Conservation (phyloP, 164 flowering plant species). For the Brasenia schreberi region DNA sequence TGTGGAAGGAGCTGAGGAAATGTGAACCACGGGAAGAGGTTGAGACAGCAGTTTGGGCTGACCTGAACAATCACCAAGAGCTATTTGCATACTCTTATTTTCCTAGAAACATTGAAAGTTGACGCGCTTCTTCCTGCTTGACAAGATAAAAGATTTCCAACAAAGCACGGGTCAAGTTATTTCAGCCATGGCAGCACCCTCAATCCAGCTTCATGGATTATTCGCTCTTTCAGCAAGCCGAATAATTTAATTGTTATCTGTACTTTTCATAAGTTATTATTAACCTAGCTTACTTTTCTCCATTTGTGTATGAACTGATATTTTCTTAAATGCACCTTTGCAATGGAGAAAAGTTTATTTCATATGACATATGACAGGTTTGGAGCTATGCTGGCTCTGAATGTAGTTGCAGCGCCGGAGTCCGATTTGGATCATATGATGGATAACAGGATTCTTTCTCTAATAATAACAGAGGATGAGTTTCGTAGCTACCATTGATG, state of each 20-base stretch:
- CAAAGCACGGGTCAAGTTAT: background rate
- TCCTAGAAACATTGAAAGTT: no score
- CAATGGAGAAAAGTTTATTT: background rate
- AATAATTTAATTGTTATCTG: background rate
- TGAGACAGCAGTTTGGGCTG: slow-evolving; percentile 82
- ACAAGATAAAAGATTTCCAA: background rate
- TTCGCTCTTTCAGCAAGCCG: background rate
- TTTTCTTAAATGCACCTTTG: background rate
- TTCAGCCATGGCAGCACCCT: background rate
- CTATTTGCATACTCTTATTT: background rate
- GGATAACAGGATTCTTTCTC: no score
- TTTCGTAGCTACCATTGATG: no score
- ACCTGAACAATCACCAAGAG: slow-evolving; percentile 42
- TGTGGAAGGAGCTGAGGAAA: slow-evolving; percentile 51
- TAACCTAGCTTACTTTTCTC: background rate
- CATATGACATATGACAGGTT: background rate
- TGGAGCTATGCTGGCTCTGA: background rate
- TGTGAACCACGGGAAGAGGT: slow-evolving; percentile 92
- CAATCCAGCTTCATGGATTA: background rate
- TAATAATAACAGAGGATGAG: background rate
- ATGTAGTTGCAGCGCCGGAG: background rate
- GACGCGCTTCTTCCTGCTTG: background rate
- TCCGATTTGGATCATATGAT: no score
- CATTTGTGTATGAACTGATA: background rate
- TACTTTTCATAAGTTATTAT: slow-evolving; percentile 2